Percentiles rank a stretch among this genome's conserved stretches.
Evolutionary conservation across 2,329 filamentous ascomycete species (phyloP).

Genomic region (Botrytis squamosa): DNA sequence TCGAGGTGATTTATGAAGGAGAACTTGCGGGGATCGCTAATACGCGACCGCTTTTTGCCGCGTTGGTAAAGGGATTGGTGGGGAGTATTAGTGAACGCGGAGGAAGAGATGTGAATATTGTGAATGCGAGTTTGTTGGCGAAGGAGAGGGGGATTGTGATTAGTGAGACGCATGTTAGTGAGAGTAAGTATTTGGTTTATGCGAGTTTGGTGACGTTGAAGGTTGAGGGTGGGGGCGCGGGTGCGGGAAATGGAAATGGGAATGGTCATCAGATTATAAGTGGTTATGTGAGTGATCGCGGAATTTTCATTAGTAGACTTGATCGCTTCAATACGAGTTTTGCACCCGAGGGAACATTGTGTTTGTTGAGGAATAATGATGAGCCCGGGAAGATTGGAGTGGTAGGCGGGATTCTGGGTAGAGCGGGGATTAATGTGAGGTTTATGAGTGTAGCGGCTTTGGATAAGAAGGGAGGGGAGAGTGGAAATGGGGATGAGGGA

Average conservation of each 20-base stretch:
- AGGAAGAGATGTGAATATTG: constrained; percentile 73
- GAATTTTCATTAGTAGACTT: constrained; percentile 68
- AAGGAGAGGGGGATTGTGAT: constrained; percentile 76
- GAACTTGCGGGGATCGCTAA: constrained; percentile 69
- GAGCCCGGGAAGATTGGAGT: constrained; percentile 79
- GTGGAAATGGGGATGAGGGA: constrained; percentile 34
- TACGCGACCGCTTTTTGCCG: constrained; percentile 76
- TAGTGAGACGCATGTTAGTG: constrained; percentile 67
- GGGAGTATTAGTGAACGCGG: constrained; percentile 66
- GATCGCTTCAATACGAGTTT: constrained; percentile 74
- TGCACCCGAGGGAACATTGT: constrained; percentile 67
- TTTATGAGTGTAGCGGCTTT: constrained; percentile 73
- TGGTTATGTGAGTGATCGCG: constrained; percentile 64
- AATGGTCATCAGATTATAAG: constrained; percentile 52
- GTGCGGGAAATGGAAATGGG: constrained; percentile 33
- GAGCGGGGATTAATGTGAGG: constrained; percentile 71
- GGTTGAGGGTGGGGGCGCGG: not conserved
- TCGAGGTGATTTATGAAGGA: constrained; percentile 76
- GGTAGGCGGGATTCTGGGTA: constrained; percentile 69
- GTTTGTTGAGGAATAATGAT: constrained; percentile 82
- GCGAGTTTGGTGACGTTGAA: constrained; percentile 69
- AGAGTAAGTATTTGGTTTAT: constrained; percentile 62
- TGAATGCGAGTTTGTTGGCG: constrained; percentile 74
- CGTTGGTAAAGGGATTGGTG: constrained; percentile 73
- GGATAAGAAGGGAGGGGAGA: constrained; percentile 24